Evolutionary conservation across 2,329 filamentous ascomycete species (phyloP), one percentile per base, ranked within the genome.

Genomic region (Alternaria brassicicola): DNA sequence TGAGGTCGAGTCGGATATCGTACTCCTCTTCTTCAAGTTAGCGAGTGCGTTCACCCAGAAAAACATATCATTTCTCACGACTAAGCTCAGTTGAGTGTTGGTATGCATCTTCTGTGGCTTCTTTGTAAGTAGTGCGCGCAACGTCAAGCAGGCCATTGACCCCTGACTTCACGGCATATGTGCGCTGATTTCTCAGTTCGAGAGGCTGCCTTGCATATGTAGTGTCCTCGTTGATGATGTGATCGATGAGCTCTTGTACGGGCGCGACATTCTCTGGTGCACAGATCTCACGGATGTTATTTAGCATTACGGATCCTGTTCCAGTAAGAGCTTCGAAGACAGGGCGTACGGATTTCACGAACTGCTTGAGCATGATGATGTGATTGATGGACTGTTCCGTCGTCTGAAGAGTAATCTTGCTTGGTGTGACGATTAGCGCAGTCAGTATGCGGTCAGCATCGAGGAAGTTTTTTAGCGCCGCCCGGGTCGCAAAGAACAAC

Each of bases 101-200:
- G 65, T 89, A 85, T 4, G 92, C 86, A 74, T 97, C 92, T 47
- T 89, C 86, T 5, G 89, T 95, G 2, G 90, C 87, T 74, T 98
- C 94, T 68, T 95, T 96, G 78, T 95, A 97, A 0, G 92, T 92
- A 69, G 93, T 89, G 5, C 93, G 86, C 31, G 92, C 91, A 35
- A 97, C 90, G 77, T 97, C 94, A 4, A 98, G 85, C 55, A 97
- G 85, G 2, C 91, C 91, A 67, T 92, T 93, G 39, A 95, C 87
- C 0, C 92, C 91, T 43, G 92, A 87, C 85, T 90, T 95, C 30
- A 98, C 89, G 21, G 94, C 94, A 78, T 96, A 97, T 0, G 90
- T 91, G 62, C 94, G 84, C 73, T 98, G 94, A 61, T 97, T 96
- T 13, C 93, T 86, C 55, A 97, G 82, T 61, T 97, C 94, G 4